Percentiles rank a stretch among this genome's conserved stretches.
Conservation (phyloP, 2,329 filamentous ascomycete genomes). For the Penicillium sp. region DNA sequence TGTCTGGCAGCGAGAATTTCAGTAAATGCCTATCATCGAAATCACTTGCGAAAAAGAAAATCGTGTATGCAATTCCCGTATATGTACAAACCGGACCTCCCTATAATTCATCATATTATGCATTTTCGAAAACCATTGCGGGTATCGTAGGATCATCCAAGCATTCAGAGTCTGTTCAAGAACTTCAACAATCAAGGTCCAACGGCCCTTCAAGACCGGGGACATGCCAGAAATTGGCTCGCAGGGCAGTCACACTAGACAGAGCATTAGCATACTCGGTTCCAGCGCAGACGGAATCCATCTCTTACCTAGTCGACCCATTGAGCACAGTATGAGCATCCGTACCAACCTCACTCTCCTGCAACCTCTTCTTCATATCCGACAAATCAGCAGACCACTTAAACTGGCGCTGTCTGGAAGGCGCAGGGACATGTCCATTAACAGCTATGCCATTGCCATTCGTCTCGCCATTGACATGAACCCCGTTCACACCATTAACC, state of each 20-base stretch:
- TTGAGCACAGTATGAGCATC: constrained; percentile 88
- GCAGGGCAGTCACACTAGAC: constrained; percentile 75
- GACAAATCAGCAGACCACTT: constrained; percentile 83
- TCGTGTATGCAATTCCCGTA: constrained; percentile 2
- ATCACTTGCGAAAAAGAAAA: background rate
- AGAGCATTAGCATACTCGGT: background rate
- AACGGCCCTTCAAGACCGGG: constrained; percentile 64
- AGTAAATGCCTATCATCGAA: background rate
- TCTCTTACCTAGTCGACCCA: constrained; percentile 69
- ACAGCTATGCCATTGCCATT: constrained; percentile 3
- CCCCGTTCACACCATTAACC: constrained; percentile 41
- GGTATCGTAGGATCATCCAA: constrained; percentile 42
- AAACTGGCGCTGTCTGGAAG: constrained; percentile 74
- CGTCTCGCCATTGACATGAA: background rate
- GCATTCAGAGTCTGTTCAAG: constrained; percentile 35
- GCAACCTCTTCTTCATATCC: constrained; percentile 80
- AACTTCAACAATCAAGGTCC: constrained; percentile 54
- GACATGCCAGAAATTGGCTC: constrained; percentile 86
- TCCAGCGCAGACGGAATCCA: background rate
- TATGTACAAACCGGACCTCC: constrained; percentile 1
- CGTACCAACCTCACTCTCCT: constrained; percentile 70
- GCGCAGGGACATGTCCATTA: constrained; percentile 2
- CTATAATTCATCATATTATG: constrained; percentile 1
- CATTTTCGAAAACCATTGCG: constrained; percentile 20
- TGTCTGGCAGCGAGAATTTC: background rate